phyloP scores from a whole-genome alignment of 2,329 filamentous ascomycete genomes.

The Rugonectria rugulosa region DNA sequence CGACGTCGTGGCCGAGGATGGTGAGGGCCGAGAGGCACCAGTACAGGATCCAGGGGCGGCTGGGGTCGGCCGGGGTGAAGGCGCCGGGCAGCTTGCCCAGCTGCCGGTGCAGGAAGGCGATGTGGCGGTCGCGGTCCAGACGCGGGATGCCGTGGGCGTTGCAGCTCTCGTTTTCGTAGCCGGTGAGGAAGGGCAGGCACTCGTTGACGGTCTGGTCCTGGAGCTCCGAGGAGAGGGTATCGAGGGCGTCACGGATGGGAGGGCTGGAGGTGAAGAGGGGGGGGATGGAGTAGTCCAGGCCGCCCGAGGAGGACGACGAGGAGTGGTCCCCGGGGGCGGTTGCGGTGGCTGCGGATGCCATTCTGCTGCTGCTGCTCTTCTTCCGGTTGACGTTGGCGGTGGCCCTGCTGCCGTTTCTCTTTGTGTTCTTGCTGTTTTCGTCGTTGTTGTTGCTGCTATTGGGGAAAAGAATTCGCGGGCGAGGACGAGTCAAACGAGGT shows the following conservation, averaged over 20 bases:
- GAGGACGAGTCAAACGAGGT: conserved; percentile 38
- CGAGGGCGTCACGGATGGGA: conserved; percentile 69
- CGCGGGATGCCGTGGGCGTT: conserved; percentile 78
- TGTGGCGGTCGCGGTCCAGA: conserved; percentile 71
- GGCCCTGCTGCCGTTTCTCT: conserved; percentile 15
- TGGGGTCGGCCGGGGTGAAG: conserved; percentile 82
- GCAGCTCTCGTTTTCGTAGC: conserved; percentile 58
- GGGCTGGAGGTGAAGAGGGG: conserved; percentile 66
- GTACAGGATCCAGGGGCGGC: conserved; percentile 92
- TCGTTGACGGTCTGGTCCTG: conserved; percentile 74
- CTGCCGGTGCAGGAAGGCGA: conserved; percentile 67
- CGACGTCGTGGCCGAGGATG: conserved; percentile 77
- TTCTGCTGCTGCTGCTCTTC: conserved; percentile 12
- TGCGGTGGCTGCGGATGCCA: conserved; percentile 25
- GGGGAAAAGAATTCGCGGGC: conserved; percentile 44
- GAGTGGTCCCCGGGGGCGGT: neutral
- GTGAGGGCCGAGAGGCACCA: conserved; percentile 83
- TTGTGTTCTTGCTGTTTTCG: conserved; percentile 16
- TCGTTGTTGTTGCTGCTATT: conserved; percentile 31
- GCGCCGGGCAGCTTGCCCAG: conserved; percentile 69
- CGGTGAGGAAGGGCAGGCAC: conserved; percentile 73
- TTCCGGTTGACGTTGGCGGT: conserved; percentile 15
- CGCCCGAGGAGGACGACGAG: conserved; percentile 12
- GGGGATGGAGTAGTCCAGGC: conserved; percentile 49
- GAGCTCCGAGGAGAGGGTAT: conserved; percentile 71